Percentiles rank a stretch among this genome's conserved stretches.
Conservation (phyloP, 1,284 basidiomycete genomes). For the Acaromyces ingoldii region DNA sequence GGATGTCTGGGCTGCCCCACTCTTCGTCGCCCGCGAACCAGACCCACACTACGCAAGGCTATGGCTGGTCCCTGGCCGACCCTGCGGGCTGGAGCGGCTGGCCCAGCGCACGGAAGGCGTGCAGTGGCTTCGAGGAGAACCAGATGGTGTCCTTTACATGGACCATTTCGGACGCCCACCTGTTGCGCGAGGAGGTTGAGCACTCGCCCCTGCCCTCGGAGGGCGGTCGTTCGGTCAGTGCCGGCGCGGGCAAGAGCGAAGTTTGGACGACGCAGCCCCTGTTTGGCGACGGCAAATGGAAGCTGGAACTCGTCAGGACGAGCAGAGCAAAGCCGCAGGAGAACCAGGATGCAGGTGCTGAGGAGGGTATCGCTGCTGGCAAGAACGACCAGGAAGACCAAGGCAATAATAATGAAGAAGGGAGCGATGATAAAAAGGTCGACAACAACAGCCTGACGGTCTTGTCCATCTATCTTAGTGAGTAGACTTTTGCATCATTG, state of each 20-base stretch:
- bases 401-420: background rate
- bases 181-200: slow-evolving; percentile 41
- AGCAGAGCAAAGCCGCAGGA: background rate
- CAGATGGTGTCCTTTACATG: slow-evolving; percentile 30
- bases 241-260: slow-evolving; percentile 38
- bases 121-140: slow-evolving; percentile 2
- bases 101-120: background rate
- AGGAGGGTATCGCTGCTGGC: background rate
- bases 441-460: slow-evolving; percentile 19
- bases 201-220: slow-evolving; percentile 23
- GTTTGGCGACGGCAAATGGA: slow-evolving; percentile 48
- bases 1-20: too few relatives aligned
- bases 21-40: too few relatives aligned
- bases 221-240: slow-evolving; percentile 36
- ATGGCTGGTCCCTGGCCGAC: background rate
- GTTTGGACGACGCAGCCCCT: slow-evolving; percentile 43
- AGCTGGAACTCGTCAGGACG: slow-evolving; percentile 40
- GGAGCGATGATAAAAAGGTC: background rate
- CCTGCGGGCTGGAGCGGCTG: background rate
- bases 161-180: slow-evolving; percentile 31
- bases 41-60: too few relatives aligned
- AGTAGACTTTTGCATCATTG: background rate
- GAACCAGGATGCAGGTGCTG: background rate
- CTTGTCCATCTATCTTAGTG: slow-evolving; percentile 32
- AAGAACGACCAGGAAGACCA: background rate